phyloP scores from a whole-genome alignment of 371 early-diverging fungal species.

The Mucor circinelloides region DNA sequence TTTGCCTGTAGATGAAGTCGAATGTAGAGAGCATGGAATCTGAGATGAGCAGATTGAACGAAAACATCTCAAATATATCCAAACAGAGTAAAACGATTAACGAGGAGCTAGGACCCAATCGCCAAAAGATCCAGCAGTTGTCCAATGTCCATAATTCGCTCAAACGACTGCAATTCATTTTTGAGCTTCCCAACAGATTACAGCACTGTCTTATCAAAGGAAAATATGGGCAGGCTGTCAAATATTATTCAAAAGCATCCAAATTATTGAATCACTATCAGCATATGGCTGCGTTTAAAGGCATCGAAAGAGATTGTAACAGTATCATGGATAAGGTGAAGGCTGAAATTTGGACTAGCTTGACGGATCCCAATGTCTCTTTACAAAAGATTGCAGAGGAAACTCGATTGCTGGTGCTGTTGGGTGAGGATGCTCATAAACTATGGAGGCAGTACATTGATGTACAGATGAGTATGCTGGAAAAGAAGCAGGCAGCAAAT shows the following conservation, averaged over 20 bases:
- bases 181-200: slow-evolving; percentile 80
- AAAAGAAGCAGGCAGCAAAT: slow-evolving; percentile 16
- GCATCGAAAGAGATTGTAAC: slow-evolving; percentile 77
- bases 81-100: slow-evolving; percentile 58
- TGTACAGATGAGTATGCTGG: slow-evolving; percentile 25
- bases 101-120: slow-evolving; percentile 60
- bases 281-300: slow-evolving; percentile 72
- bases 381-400: slow-evolving; percentile 52
- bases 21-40: slow-evolving; percentile 81
- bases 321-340: slow-evolving; percentile 73
- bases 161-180: slow-evolving; percentile 81
- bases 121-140: slow-evolving; percentile 75
- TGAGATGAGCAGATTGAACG: slow-evolving; percentile 73
- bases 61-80: slow-evolving; percentile 71
- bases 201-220: slow-evolving; percentile 58
- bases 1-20: slow-evolving; percentile 62
- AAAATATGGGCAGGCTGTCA: slow-evolving; percentile 76
- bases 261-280: slow-evolving; percentile 77
- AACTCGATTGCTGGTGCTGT: slow-evolving; percentile 59
- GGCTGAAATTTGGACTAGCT: slow-evolving; percentile 46
- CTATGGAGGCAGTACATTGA: slow-evolving; percentile 53
- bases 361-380: slow-evolving; percentile 24
- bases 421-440: slow-evolving; percentile 52
- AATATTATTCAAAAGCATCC: slow-evolving; percentile 71
- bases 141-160: slow-evolving; percentile 76